A percentile compares a stretch with the other conserved stretches of the same genome.
Evolutionary conservation across 192 early-diverging fungal genomes (phyloP).

Genomic region (Spinellus fusiger): DNA sequence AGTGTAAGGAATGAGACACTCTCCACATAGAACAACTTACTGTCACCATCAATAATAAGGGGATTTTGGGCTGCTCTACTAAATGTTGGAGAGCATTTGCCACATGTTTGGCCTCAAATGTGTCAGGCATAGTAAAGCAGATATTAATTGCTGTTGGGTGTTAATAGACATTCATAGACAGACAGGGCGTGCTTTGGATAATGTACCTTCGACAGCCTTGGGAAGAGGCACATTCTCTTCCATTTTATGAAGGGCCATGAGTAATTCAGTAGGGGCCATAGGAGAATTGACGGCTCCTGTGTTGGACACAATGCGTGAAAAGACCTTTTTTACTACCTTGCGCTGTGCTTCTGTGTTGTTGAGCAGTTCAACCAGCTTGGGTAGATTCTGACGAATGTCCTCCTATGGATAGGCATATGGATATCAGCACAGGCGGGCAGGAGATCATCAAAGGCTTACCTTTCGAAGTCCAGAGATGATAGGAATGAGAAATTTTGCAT

Average conservation of each 20-base stretch:
- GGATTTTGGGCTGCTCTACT: slow-evolving; percentile 57
- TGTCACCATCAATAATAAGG: slow-evolving; percentile 72
- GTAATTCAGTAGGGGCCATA: slow-evolving; percentile 58
- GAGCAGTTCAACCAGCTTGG: slow-evolving; percentile 54
- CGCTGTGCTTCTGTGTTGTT: slow-evolving; percentile 58
- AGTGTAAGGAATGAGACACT: not conserved
- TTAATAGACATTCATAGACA: slow-evolving; percentile 12
- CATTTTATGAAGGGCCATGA: slow-evolving; percentile 65
- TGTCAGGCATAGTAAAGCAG: slow-evolving; percentile 60
- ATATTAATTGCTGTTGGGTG: slow-evolving; percentile 72
- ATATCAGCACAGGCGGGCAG: not conserved
- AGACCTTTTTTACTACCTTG: slow-evolving; percentile 54
- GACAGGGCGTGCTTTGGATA: not conserved
- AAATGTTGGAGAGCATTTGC: slow-evolving; percentile 64
- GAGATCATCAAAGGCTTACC: slow-evolving; percentile 28
- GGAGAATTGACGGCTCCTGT: slow-evolving; percentile 23
- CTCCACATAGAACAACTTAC: slow-evolving; percentile 25
- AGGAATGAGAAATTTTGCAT: slow-evolving; percentile 62
- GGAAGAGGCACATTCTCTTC: slow-evolving; percentile 61
- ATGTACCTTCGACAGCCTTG: slow-evolving; percentile 61
- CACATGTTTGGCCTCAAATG: slow-evolving; percentile 65
- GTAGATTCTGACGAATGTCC: slow-evolving; percentile 52
- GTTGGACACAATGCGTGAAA: slow-evolving; percentile 51
- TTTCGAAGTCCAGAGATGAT: slow-evolving; percentile 57
- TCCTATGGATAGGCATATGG: slow-evolving; percentile 22